A percentile compares a stretch with the other conserved stretches of the same genome.
phyloP scores from a whole-genome alignment of 257 asterid species.

The Coffea eugenioides region DNA sequence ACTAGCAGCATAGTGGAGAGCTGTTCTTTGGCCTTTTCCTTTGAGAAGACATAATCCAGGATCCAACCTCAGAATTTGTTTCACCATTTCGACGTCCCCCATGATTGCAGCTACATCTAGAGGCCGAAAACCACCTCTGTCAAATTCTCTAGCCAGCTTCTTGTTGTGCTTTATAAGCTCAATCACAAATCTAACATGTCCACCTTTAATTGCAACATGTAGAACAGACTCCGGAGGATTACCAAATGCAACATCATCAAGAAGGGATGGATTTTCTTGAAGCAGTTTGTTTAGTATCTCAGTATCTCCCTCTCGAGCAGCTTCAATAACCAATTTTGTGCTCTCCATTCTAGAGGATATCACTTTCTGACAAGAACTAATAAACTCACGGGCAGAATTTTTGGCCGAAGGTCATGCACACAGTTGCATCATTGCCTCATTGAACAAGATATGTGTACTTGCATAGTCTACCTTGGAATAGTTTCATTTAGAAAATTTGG shows the following conservation, averaged over 20 bases:
- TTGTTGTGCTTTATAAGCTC: conserved; percentile 8
- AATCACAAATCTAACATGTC: background rate
- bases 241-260: conserved; percentile 5
- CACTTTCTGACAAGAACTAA: background rate
- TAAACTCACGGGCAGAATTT: background rate
- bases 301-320: background rate
- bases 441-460: too few relatives aligned
- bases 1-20: conserved; percentile 7
- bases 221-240: background rate
- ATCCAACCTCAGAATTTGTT: background rate
- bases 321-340: background rate
- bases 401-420: background rate
- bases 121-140: conserved; percentile 5
- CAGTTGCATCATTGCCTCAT: conserved; percentile 6
- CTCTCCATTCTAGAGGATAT: background rate
- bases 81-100: conserved; percentile 7
- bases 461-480: too few relatives aligned
- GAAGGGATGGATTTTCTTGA: background rate
- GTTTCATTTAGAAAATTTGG: too few relatives aligned
- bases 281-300: background rate
- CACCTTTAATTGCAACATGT: conserved; percentile 3
- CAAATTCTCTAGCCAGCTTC: conserved; percentile 1
- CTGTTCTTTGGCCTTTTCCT: conserved; percentile 10
- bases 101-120: conserved; percentile 5
- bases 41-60: conserved; percentile 11